Conservation (phyloP, 106 monocot species). For the Apostasia shenzhenica region DNA sequence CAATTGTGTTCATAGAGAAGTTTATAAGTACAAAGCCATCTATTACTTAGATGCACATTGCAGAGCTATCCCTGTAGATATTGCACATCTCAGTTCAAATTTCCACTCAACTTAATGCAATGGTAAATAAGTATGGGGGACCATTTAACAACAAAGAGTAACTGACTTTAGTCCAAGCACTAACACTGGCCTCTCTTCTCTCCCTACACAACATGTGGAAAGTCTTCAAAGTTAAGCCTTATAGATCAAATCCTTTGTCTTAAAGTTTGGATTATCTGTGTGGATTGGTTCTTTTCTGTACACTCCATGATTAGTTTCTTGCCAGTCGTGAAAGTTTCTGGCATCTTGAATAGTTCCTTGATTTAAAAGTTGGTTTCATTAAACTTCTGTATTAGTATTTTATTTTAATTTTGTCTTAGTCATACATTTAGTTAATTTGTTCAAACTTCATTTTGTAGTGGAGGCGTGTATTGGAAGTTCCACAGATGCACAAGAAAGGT, state of each 20-base stretch:
- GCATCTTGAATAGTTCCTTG: neutral
- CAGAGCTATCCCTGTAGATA: too few species aligned
- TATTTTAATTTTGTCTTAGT: neutral
- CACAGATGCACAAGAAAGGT: slow-evolving; percentile 79
- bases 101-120: too few species aligned
- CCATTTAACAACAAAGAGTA: too few species aligned
- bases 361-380: neutral
- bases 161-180: too few species aligned
- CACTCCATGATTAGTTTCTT: neutral
- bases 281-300: neutral
- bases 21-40: too few species aligned
- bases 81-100: too few species aligned
- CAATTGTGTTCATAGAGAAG: too few species aligned
- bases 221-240: neutral
- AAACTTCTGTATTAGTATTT: neutral
- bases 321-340: neutral
- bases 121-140: too few species aligned
- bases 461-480: slow-evolving; percentile 55
- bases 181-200: neutral
- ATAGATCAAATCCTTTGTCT: neutral
- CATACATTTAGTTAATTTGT: neutral
- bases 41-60: too few species aligned
- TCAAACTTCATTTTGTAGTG: slow-evolving; percentile 49
- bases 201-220: neutral
- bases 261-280: neutral